phyloP scores from a whole-genome alignment of 306 rosid genomes.

The cucumber (Cucumis sativus) region Cucumber_9930_V3 NC_026659.2:25528501-25529000 shows the following conservation, averaged over 20 bases:
- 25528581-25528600: slow-evolving; percentile 14
- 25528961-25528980: slow-evolving; percentile 88
- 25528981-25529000: slow-evolving; percentile 66
- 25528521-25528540: background rate
- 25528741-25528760: slow-evolving; percentile 99
- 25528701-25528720: slow-evolving; percentile 80
- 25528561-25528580: background rate
- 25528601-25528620: slow-evolving; percentile 66
- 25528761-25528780: slow-evolving; percentile 41
- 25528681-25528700: slow-evolving; percentile 98
- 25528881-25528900: slow-evolving; percentile 28
- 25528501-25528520: background rate
- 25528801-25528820: slow-evolving; percentile 8
- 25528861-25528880: background rate
- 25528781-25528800: background rate
- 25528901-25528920: slow-evolving; percentile 79
- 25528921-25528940: slow-evolving; percentile 84
- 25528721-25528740: slow-evolving; percentile 94
- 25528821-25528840: background rate
- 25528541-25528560: background rate
- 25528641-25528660: slow-evolving; percentile 61
- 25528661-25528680: slow-evolving; percentile 97
- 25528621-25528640: slow-evolving; percentile 64
- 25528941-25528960: slow-evolving; percentile 98
- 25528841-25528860: background rate